Conservation (phyloP, 768 basidiomycete genomes). For the Agaricus sinodeliciosus region DNA sequence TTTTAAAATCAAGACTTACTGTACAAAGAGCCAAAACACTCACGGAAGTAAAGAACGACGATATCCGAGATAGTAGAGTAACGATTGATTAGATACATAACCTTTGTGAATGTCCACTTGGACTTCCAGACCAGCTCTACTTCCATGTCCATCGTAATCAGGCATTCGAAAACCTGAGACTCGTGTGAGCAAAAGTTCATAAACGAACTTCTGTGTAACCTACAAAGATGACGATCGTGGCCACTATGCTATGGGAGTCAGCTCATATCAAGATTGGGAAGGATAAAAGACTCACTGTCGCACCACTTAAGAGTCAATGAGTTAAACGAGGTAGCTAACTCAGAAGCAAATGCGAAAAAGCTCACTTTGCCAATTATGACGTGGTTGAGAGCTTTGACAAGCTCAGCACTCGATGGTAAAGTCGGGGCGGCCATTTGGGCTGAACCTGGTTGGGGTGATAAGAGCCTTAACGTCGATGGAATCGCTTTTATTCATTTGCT, state of each 20-base stretch:
- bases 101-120: constrained; percentile 17
- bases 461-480: too few species aligned
- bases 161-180: constrained; percentile 12
- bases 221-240: background rate
- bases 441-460: too few species aligned
- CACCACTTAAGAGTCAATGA: too few species aligned
- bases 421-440: too few species aligned
- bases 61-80: constrained; percentile 21
- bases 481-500: too few species aligned
- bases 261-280: too few species aligned
- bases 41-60: constrained; percentile 13
- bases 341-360: too few species aligned
- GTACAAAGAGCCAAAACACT: background rate
- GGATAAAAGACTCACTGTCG: too few species aligned
- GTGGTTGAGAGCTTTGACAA: too few species aligned
- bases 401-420: too few species aligned
- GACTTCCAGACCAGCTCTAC: constrained; percentile 18
- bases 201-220: background rate
- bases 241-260: background rate
- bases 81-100: constrained; percentile 20
- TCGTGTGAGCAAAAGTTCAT: background rate
- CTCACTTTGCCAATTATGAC: too few species aligned
- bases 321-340: too few species aligned
- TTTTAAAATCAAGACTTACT: background rate
- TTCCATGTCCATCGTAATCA: constrained; percentile 18